A percentile compares a stretch with the other conserved stretches of the same genome.
phyloP scores from a whole-genome alignment of 2,329 filamentous ascomycete species.

The Fusarium abutilonis region DNA sequence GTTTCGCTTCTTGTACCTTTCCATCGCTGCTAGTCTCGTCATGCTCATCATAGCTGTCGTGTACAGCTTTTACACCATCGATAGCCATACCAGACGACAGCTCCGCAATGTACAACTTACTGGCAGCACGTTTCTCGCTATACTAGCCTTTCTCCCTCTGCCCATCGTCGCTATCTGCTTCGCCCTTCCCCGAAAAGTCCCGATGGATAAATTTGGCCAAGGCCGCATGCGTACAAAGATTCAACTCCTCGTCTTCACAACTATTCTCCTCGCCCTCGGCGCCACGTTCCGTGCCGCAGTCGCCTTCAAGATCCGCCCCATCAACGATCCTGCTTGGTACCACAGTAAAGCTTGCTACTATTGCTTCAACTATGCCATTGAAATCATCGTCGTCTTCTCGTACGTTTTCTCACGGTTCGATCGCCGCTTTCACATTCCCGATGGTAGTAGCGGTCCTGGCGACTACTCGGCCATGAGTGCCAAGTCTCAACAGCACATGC shows the following conservation, averaged over 20 bases:
- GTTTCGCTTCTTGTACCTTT: constrained; percentile 68
- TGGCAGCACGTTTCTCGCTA: constrained; percentile 68
- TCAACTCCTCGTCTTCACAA: constrained; percentile 67
- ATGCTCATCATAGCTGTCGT: constrained; percentile 73
- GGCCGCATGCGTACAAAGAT: constrained; percentile 75
- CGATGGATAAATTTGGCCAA: constrained; percentile 63
- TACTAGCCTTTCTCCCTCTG: constrained; percentile 69
- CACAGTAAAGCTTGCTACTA: constrained; percentile 80
- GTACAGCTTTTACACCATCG: constrained; percentile 73
- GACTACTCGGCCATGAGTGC: constrained; percentile 53
- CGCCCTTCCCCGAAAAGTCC: constrained; percentile 56
- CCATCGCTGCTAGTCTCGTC: constrained; percentile 68
- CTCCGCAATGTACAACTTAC: constrained; percentile 74
- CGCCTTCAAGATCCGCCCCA: constrained; percentile 61
- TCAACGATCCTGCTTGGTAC: constrained; percentile 71
- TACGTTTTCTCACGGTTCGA: constrained; percentile 78
- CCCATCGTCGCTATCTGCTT: constrained; percentile 63
- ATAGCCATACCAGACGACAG: constrained; percentile 57
- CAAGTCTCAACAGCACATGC: constrained; percentile 21
- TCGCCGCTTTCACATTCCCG: constrained; percentile 76
- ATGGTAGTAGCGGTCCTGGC: constrained; percentile 71
- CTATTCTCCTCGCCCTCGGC: constrained; percentile 71
- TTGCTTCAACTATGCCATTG: constrained; percentile 79
- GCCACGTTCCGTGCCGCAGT: constrained; percentile 74
- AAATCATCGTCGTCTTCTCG: constrained; percentile 73